phyloP scores from a whole-genome alignment of 805 yeast species.

The Isabelozyma rhagii region DNA sequence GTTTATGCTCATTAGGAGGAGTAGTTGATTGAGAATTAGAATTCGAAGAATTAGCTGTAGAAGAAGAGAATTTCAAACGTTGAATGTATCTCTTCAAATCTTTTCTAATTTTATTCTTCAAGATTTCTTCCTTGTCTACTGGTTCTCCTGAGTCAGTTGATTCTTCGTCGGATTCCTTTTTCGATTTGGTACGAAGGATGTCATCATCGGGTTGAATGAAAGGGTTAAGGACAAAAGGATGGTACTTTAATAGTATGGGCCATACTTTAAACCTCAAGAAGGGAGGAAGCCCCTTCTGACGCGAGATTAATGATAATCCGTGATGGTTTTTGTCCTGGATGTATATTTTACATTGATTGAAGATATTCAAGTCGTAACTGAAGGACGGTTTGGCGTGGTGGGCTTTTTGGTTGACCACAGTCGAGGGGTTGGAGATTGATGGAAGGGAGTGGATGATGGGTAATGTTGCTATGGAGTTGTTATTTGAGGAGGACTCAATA shows the following conservation, averaged over 20 bases:
- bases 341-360: slow-evolving; percentile 54
- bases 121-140: slow-evolving; percentile 16
- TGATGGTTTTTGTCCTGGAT: slow-evolving; percentile 61
- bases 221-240: slow-evolving; percentile 81
- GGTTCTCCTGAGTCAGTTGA: slow-evolving; percentile 1
- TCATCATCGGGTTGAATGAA: slow-evolving; percentile 61
- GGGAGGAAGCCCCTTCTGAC: slow-evolving; percentile 86
- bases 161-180: slow-evolving; percentile 13
- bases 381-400: slow-evolving; percentile 16
- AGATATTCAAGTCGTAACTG: slow-evolving; percentile 42
- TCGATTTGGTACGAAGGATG: slow-evolving; percentile 11
- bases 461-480: background rate
- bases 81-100: slow-evolving; percentile 64
- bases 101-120: slow-evolving; percentile 40
- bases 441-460: slow-evolving; percentile 20
- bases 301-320: slow-evolving; percentile 74
- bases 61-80: slow-evolving; percentile 31
- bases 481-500: background rate
- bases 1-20: background rate
- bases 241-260: slow-evolving; percentile 79
- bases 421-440: slow-evolving; percentile 42
- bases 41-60: background rate
- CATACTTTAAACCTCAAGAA: slow-evolving; percentile 72
- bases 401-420: background rate
- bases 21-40: background rate